phyloP scores from a whole-genome alignment of 305 asterid species.

The Stenogyne calaminthoides region DNA sequence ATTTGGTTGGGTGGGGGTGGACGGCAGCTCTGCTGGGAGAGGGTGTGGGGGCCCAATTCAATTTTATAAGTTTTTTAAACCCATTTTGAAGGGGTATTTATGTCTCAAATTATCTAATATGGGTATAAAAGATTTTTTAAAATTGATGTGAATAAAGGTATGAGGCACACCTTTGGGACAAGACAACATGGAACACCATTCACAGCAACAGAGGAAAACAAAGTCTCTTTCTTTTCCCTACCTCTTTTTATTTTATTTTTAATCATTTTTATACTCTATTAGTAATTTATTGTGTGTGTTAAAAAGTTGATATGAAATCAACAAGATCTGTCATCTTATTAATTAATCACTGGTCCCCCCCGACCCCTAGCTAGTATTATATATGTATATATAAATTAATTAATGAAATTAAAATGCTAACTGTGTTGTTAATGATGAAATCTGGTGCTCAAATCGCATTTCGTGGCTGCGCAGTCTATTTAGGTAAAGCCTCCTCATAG shows the following conservation, averaged over 20 bases:
- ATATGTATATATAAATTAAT: no score
- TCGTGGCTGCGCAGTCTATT: conserved; percentile 59
- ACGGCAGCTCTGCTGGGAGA: no score
- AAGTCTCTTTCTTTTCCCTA: conserved; percentile 33
- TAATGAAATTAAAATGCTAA: conserved; percentile 39
- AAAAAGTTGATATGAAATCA: background rate
- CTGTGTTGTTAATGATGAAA: conserved; percentile 31
- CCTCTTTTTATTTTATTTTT: background rate
- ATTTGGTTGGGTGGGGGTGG: no score
- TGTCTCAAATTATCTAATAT: no score
- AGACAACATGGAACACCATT: conserved; percentile 58
- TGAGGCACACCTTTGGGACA: conserved; percentile 82
- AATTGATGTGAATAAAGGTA: conserved; percentile 27
- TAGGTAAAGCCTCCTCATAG: conserved; percentile 51
- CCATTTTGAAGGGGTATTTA: no score
- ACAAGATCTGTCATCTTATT: conserved; percentile 51
- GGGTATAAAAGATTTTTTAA: no score
- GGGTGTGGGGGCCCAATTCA: no score
- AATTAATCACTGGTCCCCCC: background rate
- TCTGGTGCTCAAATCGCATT: no score
- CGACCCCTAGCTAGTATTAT: background rate
- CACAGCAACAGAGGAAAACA: conserved; percentile 73
- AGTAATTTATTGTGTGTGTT: background rate
- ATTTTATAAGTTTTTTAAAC: no score
- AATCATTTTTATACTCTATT: background rate